Conservation (phyloP, 257 asterid genomes). For the Jasminum sambac region DNA sequence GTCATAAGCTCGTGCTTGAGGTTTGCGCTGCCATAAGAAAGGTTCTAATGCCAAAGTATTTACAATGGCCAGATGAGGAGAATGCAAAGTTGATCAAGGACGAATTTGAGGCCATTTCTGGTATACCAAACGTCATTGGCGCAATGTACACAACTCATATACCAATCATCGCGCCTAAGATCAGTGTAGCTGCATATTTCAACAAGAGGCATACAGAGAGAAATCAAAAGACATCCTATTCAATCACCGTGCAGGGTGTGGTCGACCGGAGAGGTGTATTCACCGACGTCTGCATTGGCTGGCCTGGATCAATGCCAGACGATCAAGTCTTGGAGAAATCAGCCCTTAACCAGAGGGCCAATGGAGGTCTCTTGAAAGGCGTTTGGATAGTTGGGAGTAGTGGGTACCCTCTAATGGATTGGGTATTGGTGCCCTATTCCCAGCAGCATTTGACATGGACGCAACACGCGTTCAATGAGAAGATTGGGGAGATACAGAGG, state of each 20-base stretch:
- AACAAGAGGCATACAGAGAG: constrained; percentile 83
- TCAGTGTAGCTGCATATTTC: constrained; percentile 78
- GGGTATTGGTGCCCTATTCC: constrained; percentile 86
- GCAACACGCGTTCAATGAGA: constrained; percentile 88
- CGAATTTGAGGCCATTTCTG: constrained; percentile 55
- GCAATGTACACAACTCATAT: constrained; percentile 91
- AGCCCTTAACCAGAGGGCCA: constrained; percentile 70
- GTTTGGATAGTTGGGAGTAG: constrained; percentile 78
- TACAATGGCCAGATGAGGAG: constrained; percentile 80
- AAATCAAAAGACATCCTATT: constrained; percentile 85
- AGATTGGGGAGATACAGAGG: constrained; percentile 54
- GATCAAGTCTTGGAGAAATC: constrained; percentile 89
- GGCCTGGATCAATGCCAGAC: constrained; percentile 95
- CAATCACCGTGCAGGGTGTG: constrained; percentile 89
- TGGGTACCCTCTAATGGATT: constrained; percentile 80
- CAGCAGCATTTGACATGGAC: constrained; percentile 89
- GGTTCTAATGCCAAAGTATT: constrained; percentile 82
- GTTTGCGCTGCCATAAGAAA: constrained; percentile 85
- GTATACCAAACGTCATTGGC: constrained; percentile 78
- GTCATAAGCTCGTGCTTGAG: constrained; percentile 90
- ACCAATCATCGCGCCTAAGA: constrained; percentile 90
- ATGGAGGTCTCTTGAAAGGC: constrained; percentile 63
- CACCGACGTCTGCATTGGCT: constrained; percentile 82
- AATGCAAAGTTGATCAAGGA: constrained; percentile 36
- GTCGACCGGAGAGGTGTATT: constrained; percentile 79